A percentile compares a stretch with the other conserved stretches of the same genome.
phyloP scores from a whole-genome alignment of 2,329 filamentous ascomycete genomes.

The Ophiostoma sp. region DNA sequence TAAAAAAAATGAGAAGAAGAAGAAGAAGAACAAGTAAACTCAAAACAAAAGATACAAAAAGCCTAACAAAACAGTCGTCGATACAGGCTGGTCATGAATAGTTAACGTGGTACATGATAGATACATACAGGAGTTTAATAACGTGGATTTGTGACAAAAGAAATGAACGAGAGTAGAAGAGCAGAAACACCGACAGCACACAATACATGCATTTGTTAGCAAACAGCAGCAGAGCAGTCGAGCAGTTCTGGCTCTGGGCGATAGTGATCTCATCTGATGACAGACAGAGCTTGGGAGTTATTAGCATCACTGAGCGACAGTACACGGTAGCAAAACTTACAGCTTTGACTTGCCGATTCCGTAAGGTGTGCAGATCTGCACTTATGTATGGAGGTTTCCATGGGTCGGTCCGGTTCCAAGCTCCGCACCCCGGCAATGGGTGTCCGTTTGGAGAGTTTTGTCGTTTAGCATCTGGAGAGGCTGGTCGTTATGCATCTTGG shows the following conservation, averaged over 20 bases:
- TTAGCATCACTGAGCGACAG: too few species aligned
- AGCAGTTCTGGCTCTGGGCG: too few species aligned
- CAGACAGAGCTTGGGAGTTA: too few species aligned
- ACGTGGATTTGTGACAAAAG: neutral
- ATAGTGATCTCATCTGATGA: too few species aligned
- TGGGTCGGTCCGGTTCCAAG: neutral
- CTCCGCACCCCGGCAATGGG: neutral
- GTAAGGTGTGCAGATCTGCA: too few species aligned
- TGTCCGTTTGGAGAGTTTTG: too few species aligned
- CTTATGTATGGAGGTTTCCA: too few species aligned
- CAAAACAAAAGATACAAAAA: neutral
- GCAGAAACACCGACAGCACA: neutral
- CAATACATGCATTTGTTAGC: too few species aligned
- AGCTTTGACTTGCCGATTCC: neutral
- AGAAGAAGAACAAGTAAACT: neutral
- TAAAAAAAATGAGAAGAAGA: neutral
- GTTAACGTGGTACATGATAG: conserved; percentile 1
- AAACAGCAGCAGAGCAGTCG: too few species aligned
- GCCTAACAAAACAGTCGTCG: neutral
- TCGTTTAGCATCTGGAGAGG: too few species aligned
- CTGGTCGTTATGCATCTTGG: too few species aligned
- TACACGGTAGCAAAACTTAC: neutral
- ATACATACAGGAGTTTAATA: neutral
- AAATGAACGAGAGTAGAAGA: neutral
- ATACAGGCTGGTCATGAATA: neutral